These are phyloP conservation scores for Penicillium bovifimosum DNA, from an alignment of 495 filamentous ascomycete species.

Conservation along the genomic window DNA sequence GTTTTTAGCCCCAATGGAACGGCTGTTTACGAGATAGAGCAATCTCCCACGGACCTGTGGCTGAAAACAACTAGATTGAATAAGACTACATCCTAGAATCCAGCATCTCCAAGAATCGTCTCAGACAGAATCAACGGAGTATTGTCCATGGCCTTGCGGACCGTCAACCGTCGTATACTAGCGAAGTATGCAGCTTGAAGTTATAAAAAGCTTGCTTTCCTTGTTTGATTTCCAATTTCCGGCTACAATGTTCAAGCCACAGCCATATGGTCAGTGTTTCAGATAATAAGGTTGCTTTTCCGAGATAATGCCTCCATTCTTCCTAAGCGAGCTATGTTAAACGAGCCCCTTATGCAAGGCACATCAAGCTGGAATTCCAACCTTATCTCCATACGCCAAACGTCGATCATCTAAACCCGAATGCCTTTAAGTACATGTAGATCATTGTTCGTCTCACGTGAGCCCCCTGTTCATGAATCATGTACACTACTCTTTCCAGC, in stretches of 20 bases:
- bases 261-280: slow-evolving; percentile 27
- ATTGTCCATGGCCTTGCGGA: slow-evolving; percentile 1
- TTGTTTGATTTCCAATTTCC: background rate
- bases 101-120: background rate
- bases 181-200: slow-evolving; percentile 10
- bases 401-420: slow-evolving; percentile 5
- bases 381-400: slow-evolving; percentile 24
- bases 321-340: slow-evolving; percentile 20
- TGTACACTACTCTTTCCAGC: background rate
- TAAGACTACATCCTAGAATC: no score
- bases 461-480: background rate
- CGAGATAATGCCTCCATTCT: slow-evolving; percentile 6
- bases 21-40: background rate
- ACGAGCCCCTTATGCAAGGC: slow-evolving; percentile 33
- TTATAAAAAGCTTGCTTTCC: background rate
- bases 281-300: slow-evolving; percentile 24
- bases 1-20: background rate
- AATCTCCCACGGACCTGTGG: background rate
- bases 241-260: slow-evolving; percentile 12
- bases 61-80: no score
- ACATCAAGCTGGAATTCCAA: slow-evolving; percentile 27
- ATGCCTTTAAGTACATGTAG: background rate
- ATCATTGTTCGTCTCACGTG: background rate
- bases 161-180: slow-evolving; percentile 4
- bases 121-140: background rate